Evolutionary conservation across 768 basidiomycete species (phyloP).

Genomic region (Suillus bovinus): DNA sequence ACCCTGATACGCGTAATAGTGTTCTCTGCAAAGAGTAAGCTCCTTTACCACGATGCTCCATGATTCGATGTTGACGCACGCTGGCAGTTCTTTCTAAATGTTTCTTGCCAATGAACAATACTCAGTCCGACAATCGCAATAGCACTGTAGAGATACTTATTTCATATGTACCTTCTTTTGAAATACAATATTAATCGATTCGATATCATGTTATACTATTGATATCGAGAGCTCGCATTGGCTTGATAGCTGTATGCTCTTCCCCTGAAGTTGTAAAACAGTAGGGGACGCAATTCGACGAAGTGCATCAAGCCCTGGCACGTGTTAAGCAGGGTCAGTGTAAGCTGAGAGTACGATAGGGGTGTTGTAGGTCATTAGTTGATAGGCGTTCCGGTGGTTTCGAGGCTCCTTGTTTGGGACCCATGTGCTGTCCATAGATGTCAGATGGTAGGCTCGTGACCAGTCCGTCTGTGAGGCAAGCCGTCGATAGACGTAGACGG

Average conservation of each 20-base stretch:
- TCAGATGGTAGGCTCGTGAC: too few species aligned
- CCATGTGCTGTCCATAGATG: neutral
- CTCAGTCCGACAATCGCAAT: neutral
- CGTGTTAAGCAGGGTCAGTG: neutral
- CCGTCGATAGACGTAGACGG: too few species aligned
- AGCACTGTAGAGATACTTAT: neutral
- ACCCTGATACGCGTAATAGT: neutral
- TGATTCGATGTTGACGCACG: neutral
- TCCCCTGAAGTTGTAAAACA: neutral
- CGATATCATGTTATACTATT: neutral
- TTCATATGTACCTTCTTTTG: neutral
- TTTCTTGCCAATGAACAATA: neutral
- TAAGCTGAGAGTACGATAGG: too few species aligned
- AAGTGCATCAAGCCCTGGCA: neutral
- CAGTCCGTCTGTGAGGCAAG: too few species aligned
- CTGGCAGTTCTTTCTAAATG: neutral
- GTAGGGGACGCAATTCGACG: neutral
- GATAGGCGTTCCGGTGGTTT: too few species aligned
- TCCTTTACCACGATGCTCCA: neutral
- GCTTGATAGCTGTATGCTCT: neutral
- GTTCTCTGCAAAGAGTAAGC: constrained; percentile 3
- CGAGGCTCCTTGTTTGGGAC: too few species aligned
- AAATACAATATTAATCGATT: neutral
- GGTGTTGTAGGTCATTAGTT: too few species aligned
- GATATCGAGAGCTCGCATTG: neutral